Base-by-base conservation (phyloP, 768 basidiomycete species). In the Pilatotrama ljubarskyi region DNA sequence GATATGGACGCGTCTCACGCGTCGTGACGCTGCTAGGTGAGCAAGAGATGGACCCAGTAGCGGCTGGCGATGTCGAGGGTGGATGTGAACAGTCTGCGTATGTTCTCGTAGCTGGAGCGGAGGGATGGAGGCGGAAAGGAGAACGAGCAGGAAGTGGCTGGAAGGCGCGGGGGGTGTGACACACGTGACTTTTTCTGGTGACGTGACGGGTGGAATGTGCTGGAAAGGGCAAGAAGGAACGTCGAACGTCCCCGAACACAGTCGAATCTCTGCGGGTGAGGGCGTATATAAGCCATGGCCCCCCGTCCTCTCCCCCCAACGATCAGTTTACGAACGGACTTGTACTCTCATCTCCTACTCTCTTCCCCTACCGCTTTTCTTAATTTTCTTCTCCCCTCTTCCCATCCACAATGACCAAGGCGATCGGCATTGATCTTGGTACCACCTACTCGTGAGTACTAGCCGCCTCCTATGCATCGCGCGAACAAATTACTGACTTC, bases 361-460 rank as follows among this genome's bases (percentile, higher is more conserved):
- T 50, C 63, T 49, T 64, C 63, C 51, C 37, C 42, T 58, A 55
- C 58, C 56, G 48, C 59, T 51, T 49, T 38, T 53, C 61, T 48
- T 47, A 55, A 47, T 53, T 44, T 54, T 57, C 55, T 32, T 22
- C 42, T 43, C 25, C 43, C 56, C 48, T 55, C 51, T 40, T 26
- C 58, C 41, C 55, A 53, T 55, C 46, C 43, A 44, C 55, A 59
- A 71, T 70, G 66, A 52, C 66, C 37, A 93, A 93, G 85, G 91
- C 91, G 65, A 84, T 93, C 73, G 91, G 91, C 76, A 93, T 93
- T 72, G 91, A 93, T 83, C 82, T 93, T 67, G 90, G 90, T 69
- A 96, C 95, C 63, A 97, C 95, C 52, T 93, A 93, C 82, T 93
- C 91, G 90, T 92, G 73, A 66, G 89, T 82, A 11, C 25, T 14